Evolutionary conservation across 805 yeast species (phyloP).

Genomic region (Vanderwaltozyma polyspora): DNA sequence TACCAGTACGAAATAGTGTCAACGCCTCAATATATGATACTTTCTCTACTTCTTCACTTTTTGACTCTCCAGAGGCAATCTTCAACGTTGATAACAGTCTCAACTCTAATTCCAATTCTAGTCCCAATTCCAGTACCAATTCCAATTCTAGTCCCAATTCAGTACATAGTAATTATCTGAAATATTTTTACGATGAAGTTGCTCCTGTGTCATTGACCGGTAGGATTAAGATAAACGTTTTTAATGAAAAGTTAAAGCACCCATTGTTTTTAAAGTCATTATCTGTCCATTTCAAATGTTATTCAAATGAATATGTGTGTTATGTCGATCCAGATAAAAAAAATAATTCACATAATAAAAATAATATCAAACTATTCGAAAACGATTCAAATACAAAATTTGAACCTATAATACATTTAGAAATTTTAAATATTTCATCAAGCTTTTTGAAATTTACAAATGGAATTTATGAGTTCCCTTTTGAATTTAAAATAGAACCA

Average conservation of each 20-base stretch:
- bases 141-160: background rate
- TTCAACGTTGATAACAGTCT: no score
- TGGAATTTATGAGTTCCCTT: slow-evolving; percentile 2
- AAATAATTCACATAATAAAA: background rate
- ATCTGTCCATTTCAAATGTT: slow-evolving; percentile 11
- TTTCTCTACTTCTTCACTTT: no score
- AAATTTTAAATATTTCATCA: slow-evolving; percentile 1
- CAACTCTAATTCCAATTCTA: background rate
- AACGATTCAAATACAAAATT: background rate
- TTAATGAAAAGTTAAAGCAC: background rate
- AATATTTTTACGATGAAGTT: no score
- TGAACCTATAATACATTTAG: slow-evolving; percentile 1
- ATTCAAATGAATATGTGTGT: slow-evolving; percentile 11
- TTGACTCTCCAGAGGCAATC: no score
- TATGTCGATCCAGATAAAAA: slow-evolving; percentile 3
- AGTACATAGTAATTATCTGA: no score
- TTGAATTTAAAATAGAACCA: slow-evolving; percentile 1
- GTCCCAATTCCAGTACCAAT: background rate
- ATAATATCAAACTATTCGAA: background rate
- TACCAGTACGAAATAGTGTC: slow-evolving; percentile 3
- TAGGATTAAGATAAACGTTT: slow-evolving; percentile 3
- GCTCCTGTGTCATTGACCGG: slow-evolving; percentile 3
- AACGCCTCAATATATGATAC: slow-evolving; percentile 1
- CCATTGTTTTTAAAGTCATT: slow-evolving; percentile 7
- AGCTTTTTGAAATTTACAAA: no score